Conservation (phyloP, 192 early-diverging fungal species). For the Mortierella antarctica region DNA sequence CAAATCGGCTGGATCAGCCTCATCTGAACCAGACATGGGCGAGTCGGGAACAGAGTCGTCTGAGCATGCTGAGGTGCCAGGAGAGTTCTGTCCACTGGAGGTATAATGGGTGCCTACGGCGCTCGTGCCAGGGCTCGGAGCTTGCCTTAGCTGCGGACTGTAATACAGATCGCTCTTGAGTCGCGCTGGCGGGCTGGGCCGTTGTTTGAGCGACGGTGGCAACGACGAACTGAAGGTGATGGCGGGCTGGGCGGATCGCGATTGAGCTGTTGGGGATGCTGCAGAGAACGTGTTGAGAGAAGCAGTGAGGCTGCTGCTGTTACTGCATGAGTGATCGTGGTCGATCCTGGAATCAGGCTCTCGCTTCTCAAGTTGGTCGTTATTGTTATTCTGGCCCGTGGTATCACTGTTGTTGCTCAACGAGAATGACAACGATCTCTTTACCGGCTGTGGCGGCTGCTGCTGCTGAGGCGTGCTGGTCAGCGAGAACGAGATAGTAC, state of each 20-base stretch:
- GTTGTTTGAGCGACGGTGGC: constrained; percentile 31
- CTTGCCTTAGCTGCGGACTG: neutral
- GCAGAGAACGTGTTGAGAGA: neutral
- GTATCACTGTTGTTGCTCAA: constrained; percentile 4
- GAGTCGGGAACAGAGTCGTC: constrained; percentile 40
- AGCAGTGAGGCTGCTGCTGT: neutral
- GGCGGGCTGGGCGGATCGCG: neutral
- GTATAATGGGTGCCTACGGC: constrained; percentile 26
- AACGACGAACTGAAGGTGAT: constrained; percentile 29
- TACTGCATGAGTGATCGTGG: neutral
- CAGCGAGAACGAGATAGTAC: neutral
- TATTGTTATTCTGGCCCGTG: constrained; percentile 1
- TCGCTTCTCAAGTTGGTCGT: neutral
- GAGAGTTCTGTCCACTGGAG: constrained; percentile 48
- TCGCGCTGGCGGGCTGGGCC: constrained; percentile 26
- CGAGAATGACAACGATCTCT: constrained; percentile 5
- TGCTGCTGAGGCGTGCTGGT: constrained; percentile 1
- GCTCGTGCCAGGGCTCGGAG: neutral
- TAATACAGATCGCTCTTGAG: constrained; percentile 40
- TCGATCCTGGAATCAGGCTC: neutral
- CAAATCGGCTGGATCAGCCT: constrained; percentile 7
- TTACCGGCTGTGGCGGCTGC: neutral
- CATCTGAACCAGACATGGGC: constrained; percentile 43
- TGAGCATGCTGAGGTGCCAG: constrained; percentile 30
- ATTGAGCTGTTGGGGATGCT: neutral